A percentile compares a stretch with the other conserved stretches of the same genome.
These are phyloP conservation scores for Haberlea rhodopensis DNA, from an alignment of 257 asterid genomes.

Conservation along the genomic window DNA sequence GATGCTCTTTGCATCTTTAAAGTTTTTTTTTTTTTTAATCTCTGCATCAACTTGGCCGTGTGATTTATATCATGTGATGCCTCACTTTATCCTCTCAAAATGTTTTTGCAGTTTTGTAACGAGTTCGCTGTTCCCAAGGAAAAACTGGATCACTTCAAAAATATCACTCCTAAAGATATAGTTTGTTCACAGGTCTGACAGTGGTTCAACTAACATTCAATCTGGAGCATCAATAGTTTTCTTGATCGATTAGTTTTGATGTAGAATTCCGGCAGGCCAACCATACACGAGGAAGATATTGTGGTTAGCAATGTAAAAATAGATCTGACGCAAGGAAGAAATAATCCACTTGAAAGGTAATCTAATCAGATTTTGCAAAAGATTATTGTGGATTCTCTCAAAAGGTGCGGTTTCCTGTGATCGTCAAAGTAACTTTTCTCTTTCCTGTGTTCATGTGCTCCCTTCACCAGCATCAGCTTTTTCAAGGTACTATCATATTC, in stretches of 20 bases:
- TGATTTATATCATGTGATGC: slow-evolving; percentile 11
- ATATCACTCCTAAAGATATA: slow-evolving; percentile 73
- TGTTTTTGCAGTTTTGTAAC: slow-evolving; percentile 66
- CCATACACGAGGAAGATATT: slow-evolving; percentile 65
- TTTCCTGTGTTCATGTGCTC: slow-evolving; percentile 28
- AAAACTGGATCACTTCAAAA: slow-evolving; percentile 53
- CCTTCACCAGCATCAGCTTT: slow-evolving; percentile 67
- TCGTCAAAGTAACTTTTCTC: slow-evolving; percentile 24
- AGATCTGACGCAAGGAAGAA: slow-evolving; percentile 70
- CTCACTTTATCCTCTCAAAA: slow-evolving; percentile 21
- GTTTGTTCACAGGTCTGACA: slow-evolving; percentile 79
- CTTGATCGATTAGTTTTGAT: slow-evolving; percentile 29
- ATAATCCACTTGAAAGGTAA: slow-evolving; percentile 80
- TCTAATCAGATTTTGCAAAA: background rate
- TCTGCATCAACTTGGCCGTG: slow-evolving; percentile 14
- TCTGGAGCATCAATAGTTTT: slow-evolving; percentile 12
- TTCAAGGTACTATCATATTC: slow-evolving; percentile 53
- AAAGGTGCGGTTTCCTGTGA: background rate
- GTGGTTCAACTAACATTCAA: slow-evolving; percentile 13
- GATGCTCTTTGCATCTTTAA: background rate
- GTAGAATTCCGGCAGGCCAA: slow-evolving; percentile 54
- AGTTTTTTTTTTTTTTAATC: background rate
- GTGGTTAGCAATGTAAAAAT: slow-evolving; percentile 70
- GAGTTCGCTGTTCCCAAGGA: slow-evolving; percentile 90
- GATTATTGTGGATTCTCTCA: slow-evolving; percentile 7